Evolutionary conservation across 202 grass and related monocot species (phyloP).

Genomic region (Bolboschoenoplectus hybrid): DNA sequence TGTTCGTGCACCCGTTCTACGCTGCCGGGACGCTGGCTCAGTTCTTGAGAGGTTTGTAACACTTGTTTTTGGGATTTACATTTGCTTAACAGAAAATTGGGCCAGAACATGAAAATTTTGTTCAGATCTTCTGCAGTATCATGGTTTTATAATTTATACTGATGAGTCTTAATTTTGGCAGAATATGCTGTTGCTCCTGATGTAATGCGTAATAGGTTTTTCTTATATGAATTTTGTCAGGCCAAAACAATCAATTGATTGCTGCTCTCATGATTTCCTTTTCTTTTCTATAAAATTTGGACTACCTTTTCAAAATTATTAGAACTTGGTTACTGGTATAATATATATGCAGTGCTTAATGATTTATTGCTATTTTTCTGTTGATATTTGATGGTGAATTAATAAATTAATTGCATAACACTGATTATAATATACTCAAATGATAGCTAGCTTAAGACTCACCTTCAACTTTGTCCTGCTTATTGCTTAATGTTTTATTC

Average conservation of each 20-base stretch:
- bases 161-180: not conserved
- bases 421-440: not conserved
- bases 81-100: not conserved
- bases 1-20: conserved; percentile 59
- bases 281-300: not conserved
- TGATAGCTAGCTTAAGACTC: conserved; percentile 9
- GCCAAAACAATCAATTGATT: not conserved
- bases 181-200: not conserved
- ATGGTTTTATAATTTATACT: not conserved
- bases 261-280: not conserved
- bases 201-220: not conserved
- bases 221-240: not conserved
- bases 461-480: not conserved
- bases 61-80: not conserved
- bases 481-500: not conserved
- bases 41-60: conserved; percentile 48
- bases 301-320: not conserved
- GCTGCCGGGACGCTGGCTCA: conserved; percentile 46
- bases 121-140: not conserved
- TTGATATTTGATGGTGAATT: not conserved
- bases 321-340: too few species aligned
- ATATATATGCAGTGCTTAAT: not conserved
- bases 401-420: not conserved
- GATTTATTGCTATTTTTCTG: not conserved
- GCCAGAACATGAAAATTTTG: not conserved